Evolutionary conservation across 768 basidiomycete genomes (phyloP).

Genomic region (Tulasnella sp.): DNA sequence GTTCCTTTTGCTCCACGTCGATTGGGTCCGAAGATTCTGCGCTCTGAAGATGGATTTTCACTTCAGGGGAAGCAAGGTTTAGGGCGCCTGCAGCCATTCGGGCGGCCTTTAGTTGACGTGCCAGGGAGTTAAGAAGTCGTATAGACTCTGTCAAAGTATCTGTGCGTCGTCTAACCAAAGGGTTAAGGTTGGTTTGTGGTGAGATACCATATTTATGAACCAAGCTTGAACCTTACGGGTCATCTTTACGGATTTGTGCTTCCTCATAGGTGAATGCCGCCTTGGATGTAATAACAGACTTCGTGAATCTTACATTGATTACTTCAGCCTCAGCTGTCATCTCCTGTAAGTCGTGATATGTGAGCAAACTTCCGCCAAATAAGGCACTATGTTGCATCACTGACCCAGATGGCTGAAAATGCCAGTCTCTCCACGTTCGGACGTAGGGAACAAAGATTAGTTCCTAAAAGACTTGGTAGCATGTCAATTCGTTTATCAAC

Average conservation of each 20-base stretch:
- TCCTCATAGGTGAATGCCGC: conserved; percentile 95
- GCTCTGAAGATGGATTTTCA: conserved; percentile 90
- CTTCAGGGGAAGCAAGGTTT: conserved; percentile 94
- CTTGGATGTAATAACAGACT: conserved; percentile 94
- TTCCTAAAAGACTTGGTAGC: conserved; percentile 86
- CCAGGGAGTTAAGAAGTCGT: conserved; percentile 75
- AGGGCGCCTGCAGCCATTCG: conserved; percentile 95
- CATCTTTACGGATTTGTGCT: conserved; percentile 87
- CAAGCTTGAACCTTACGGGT: conserved; percentile 43
- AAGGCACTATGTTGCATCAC: conserved; percentile 15
- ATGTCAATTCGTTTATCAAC: conserved; percentile 99
- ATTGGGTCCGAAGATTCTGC: conserved; percentile 90
- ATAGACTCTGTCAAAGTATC: conserved; percentile 79
- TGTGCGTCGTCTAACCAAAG: conserved; percentile 26
- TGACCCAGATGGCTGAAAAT: conserved; percentile 91
- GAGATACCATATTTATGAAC: neutral
- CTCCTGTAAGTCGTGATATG: conserved; percentile 41
- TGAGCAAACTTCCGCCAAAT: conserved; percentile 11
- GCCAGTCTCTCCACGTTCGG: conserved; percentile 89
- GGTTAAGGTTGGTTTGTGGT: neutral
- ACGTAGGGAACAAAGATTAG: conserved; percentile 86
- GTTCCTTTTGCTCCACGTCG: conserved; percentile 91
- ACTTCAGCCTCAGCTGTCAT: conserved; percentile 80
- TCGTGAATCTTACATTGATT: conserved; percentile 79
- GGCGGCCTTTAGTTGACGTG: conserved; percentile 66